Evolutionary conservation across 2,329 filamentous ascomycete species (phyloP).

Genomic region (Cryoendolithus antarcticus): DNA sequence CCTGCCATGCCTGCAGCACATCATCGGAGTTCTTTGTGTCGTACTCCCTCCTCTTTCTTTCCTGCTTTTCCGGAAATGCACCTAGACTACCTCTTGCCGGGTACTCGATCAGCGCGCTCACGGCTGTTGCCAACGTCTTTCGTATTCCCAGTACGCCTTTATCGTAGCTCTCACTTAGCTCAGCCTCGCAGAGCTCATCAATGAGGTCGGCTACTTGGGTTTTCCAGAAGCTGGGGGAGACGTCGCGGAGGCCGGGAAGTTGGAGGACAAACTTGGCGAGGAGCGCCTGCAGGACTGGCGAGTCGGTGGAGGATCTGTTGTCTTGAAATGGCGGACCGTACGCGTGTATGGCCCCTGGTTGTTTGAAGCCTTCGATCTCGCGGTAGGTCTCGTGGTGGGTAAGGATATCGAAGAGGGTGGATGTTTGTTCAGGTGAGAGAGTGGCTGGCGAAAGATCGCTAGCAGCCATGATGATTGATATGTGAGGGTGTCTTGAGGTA

Average conservation of each 20-base stretch:
- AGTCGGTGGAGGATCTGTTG: slow-evolving; percentile 34
- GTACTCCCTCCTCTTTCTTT: slow-evolving; percentile 34
- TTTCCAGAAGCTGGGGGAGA: slow-evolving; percentile 54
- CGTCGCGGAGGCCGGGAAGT: slow-evolving; percentile 52
- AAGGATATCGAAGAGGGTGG: slow-evolving; percentile 42
- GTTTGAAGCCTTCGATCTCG: slow-evolving; percentile 62
- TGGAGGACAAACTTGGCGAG: slow-evolving; percentile 52
- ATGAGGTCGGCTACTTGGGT: slow-evolving; percentile 49
- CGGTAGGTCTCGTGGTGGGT: slow-evolving; percentile 43
- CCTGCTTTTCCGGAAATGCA: slow-evolving; percentile 37
- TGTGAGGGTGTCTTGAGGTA: too few species aligned
- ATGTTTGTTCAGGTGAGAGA: slow-evolving; percentile 30
- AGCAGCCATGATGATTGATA: too few species aligned
- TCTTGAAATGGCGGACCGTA: slow-evolving; percentile 60
- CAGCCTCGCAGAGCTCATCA: slow-evolving; percentile 49
- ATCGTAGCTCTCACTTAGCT: slow-evolving; percentile 71
- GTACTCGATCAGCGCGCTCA: slow-evolving; percentile 58
- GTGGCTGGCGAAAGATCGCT: too few species aligned
- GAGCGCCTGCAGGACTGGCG: slow-evolving; percentile 57
- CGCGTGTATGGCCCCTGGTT: slow-evolving; percentile 47
- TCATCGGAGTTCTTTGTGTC: slow-evolving; percentile 48
- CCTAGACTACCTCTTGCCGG: slow-evolving; percentile 54
- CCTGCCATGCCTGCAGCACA: slow-evolving; percentile 52
- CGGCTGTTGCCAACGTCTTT: slow-evolving; percentile 62
- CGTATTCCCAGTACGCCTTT: slow-evolving; percentile 62